Percentiles rank a stretch among this genome's conserved stretches.
Conservation (phyloP, 1,284 basidiomycete species). For the Tremellales sp. region DNA sequence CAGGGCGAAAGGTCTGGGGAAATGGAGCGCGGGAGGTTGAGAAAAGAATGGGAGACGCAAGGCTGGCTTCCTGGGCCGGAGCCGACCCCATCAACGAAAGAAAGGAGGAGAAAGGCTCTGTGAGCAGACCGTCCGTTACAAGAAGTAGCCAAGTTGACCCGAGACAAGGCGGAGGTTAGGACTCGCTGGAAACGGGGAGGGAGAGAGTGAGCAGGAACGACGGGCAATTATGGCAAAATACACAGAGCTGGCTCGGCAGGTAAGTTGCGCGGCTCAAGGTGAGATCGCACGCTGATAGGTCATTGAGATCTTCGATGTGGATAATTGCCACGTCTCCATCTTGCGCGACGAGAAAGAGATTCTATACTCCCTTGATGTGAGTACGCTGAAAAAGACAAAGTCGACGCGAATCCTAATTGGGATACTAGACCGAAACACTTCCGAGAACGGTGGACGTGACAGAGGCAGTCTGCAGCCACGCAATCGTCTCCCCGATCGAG, state of each 20-base stretch:
- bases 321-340: conserved; percentile 9
- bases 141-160: background rate
- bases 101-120: conserved; percentile 19
- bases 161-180: conserved; percentile 27
- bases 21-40: conserved; percentile 22
- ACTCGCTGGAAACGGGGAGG: conserved; percentile 19
- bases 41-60: conserved; percentile 25
- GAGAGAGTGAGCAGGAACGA: conserved; percentile 14
- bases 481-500: conserved; percentile 1
- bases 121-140: conserved; percentile 4
- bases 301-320: conserved; percentile 17
- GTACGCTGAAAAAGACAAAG: conserved; percentile 3
- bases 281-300: background rate
- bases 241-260: conserved; percentile 31
- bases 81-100: conserved; percentile 10
- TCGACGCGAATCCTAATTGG: conserved; percentile 3
- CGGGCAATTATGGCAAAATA: conserved; percentile 36
- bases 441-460: background rate
- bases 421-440: background rate
- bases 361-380: background rate
- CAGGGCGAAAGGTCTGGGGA: conserved; percentile 13
- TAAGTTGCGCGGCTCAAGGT: conserved; percentile 7
- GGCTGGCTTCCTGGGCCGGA: conserved; percentile 34
- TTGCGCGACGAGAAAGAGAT: conserved; percentile 5
- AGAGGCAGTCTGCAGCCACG: conserved; percentile 1